Evolutionary conservation across 106 monocot species (phyloP).

Genomic region (Allium fistulosum): DNA sequence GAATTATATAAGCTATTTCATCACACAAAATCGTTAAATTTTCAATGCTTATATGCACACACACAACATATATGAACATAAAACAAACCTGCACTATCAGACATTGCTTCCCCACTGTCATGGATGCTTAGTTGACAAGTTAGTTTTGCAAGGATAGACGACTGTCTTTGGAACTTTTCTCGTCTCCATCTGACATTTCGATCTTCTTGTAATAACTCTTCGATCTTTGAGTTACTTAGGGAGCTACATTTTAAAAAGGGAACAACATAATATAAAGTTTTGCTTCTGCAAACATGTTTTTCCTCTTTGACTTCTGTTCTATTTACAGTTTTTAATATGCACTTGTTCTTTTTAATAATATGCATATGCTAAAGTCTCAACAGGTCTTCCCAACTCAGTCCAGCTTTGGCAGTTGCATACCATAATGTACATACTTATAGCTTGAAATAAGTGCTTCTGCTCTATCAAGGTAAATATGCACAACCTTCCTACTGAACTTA

Average conservation of each 20-base stretch:
- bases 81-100: conserved; percentile 48
- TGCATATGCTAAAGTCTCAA: background rate
- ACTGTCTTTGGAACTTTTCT: conserved; percentile 78
- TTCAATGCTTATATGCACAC: too few species aligned
- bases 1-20: background rate
- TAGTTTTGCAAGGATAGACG: conserved; percentile 89
- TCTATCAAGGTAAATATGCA: too few species aligned
- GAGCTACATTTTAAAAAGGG: conserved; percentile 27
- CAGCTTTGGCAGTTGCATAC: background rate
- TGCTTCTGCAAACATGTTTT: background rate
- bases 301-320: background rate
- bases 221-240: conserved; percentile 72
- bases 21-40: background rate
- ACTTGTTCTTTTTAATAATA: background rate
- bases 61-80: background rate
- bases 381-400: too few species aligned
- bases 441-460: background rate
- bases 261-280: background rate
- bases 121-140: conserved; percentile 88
- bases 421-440: background rate
- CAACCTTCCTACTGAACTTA: too few species aligned
- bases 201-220: conserved; percentile 86
- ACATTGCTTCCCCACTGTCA: conserved; percentile 65
- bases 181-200: conserved; percentile 77
- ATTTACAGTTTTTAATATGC: background rate